Base-by-base conservation (phyloP, 352 stramenopile genomes). In the Globisporangium cystogenes region DNA sequence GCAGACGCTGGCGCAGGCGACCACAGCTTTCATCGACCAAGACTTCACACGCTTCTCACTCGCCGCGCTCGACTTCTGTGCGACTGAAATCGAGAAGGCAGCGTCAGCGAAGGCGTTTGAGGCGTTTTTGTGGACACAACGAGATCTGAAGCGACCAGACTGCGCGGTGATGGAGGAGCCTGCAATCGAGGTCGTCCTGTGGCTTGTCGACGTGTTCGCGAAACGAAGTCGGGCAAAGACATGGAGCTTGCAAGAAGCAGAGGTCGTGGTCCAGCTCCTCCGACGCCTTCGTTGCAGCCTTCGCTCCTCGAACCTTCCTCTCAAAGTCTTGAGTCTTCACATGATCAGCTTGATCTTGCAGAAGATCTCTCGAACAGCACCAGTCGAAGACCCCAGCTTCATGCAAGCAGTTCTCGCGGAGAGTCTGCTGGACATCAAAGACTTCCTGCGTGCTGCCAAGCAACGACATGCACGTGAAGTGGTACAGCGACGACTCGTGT, bases 91-190 rank as follows among this genome's bases (percentile, higher is more conserved):
- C 0, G 85, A 94, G 44, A 43, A 52, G 23, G 86, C 81, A 16
- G 71, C 74, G 10, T 61, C 49, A 7, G 66, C 54, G 8, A 70
- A 82, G 23, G 14, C 52, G 0, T 94, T 74, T 31, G 76, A 93
- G 58, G 79, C 87, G 0, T 43, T 62, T 24, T 33, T 92, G 21
- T 97, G 87, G 89, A 94, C 83, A 0, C 73, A 95, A 27, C 68
- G 82, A 16, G 75, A 80, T 2, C 62, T 93, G 4, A 39, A 55
- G 43, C 66, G 69, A 18, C n/a, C 64, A 7, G 86, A 96, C 49
- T 54, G 53, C 7, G 60, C 53, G 2, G 73, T 78, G 15, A 10
- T 74, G 8, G 40, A 64, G n/a, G 80, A 93, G 16, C 81, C 87
- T 15, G 79, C 68, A 16, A 66, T 96, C n/a, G 86, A 96, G 58